Base-by-base conservation (phyloP, 2,329 filamentous ascomycete genomes). In the Rhynchosporium secalis region DNA sequence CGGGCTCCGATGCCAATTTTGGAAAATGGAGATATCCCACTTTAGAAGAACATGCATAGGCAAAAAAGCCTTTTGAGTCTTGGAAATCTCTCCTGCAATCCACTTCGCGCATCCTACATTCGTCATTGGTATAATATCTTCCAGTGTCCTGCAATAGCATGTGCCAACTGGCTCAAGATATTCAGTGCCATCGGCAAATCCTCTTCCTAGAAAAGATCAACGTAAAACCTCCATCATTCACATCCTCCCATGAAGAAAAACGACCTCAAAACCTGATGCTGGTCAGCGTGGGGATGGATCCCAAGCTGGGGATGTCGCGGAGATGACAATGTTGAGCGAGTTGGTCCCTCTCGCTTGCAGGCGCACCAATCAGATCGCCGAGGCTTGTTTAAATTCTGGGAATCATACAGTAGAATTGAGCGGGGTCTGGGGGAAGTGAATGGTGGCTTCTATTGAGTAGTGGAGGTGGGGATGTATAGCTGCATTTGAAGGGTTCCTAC, bases 371-470 rank as follows among this genome's bases (percentile, higher is more conserved):
- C 36, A 54, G 36, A 41, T 41, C 7, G 3, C 1, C 7, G 9
- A 29, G 4, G 4, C n/a, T 10, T 28, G 43, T 36, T 7, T 7
- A 33, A 8, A 28, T 26, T 28, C 3, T 3, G 3, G 26, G 20
- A 8, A 26, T 20, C 20, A 20, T 20, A 40, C 26, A 9, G 12
- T 41, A 29, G 36, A 41, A 4, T 40, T 54, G 28, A 36, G 51
- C 51, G 51, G 51, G 51, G 36, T 54, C 36, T 54, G 36, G 51
- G 20, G 51, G 51, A 54, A 54, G 20, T 28, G 36, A 36, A 33
- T 33, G 51, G 40, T 41, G 20, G n/a, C 51, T 41, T 41, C 36
- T 28, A 29, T 28, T 54, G 51, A 29, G 36, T 15, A 54, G 51
- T 41, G 51, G 36, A 33, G 51, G 20, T 13, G 7, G 20, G 12